Evolutionary conservation across 305 asterid species (phyloP).

Genomic region (Solanum hybrid): DNA sequence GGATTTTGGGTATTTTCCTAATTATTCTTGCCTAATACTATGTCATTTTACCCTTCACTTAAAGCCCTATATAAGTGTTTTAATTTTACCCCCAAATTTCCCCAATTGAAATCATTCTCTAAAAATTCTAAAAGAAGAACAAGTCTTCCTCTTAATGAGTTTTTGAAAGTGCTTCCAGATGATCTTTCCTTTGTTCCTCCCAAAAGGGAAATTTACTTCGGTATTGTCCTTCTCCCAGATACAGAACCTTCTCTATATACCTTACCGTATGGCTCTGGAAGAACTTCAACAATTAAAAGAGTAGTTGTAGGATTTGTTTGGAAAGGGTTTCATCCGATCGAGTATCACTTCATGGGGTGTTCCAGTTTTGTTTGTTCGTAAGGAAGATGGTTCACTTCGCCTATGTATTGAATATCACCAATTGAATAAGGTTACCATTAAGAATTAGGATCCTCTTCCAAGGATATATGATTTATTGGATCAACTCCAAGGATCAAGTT

Average conservation of each 20-base stretch:
- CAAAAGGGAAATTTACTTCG: background rate
- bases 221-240: background rate
- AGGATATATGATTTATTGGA: background rate
- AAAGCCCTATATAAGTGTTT: background rate
- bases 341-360: background rate
- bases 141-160: background rate
- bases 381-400: background rate
- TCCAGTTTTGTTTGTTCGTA: background rate
- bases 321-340: background rate
- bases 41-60: background rate
- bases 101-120: background rate
- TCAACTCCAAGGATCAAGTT: background rate
- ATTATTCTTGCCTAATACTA: background rate
- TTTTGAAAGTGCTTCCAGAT: background rate
- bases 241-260: background rate
- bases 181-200: background rate
- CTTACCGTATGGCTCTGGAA: background rate
- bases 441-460: background rate
- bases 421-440: background rate
- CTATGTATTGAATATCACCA: background rate
- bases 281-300: background rate
- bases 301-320: background rate
- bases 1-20: background rate
- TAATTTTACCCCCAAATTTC: background rate
- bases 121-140: background rate